phyloP scores from a whole-genome alignment of 164 flowering plant genomes.

The Protea cynaroides region DNA sequence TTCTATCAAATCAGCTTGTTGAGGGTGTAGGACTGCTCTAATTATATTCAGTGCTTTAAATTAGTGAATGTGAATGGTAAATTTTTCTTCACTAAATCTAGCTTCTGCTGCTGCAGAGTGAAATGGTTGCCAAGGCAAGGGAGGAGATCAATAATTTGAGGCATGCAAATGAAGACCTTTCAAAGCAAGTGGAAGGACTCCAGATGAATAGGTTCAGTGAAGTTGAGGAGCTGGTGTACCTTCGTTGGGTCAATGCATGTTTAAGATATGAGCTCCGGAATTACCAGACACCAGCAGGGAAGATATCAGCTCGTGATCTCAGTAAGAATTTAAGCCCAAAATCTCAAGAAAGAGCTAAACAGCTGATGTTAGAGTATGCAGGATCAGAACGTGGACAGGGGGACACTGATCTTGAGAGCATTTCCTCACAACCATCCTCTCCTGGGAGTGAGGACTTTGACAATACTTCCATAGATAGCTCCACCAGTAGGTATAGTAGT shows the following conservation, averaged over 20 bases:
- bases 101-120: conserved; percentile 46
- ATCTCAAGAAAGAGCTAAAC: conserved; percentile 87
- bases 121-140: conserved; percentile 68
- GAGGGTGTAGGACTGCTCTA: not conserved
- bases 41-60: not conserved
- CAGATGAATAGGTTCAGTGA: conserved; percentile 95
- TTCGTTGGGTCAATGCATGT: conserved; percentile 99
- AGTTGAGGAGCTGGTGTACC: conserved; percentile 95
- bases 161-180: conserved; percentile 80
- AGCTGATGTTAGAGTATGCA: conserved; percentile 84
- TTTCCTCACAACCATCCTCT: conserved; percentile 77
- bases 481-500: conserved; percentile 60
- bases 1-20: not conserved
- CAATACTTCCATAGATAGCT: conserved; percentile 81
- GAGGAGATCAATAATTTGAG: conserved; percentile 63
- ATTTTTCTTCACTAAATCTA: not conserved
- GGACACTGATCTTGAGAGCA: conserved; percentile 86
- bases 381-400: conserved; percentile 95
- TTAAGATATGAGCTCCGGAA: conserved; percentile 82
- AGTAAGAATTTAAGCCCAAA: conserved; percentile 80
- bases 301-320: conserved; percentile 85
- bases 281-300: conserved; percentile 78
- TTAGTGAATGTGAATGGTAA: not conserved
- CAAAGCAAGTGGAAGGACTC: conserved; percentile 94
- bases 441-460: conserved; percentile 97